phyloP scores from a whole-genome alignment of 2,329 filamentous ascomycete genomes.

The Pseudogymnoascus sp. region DNA sequence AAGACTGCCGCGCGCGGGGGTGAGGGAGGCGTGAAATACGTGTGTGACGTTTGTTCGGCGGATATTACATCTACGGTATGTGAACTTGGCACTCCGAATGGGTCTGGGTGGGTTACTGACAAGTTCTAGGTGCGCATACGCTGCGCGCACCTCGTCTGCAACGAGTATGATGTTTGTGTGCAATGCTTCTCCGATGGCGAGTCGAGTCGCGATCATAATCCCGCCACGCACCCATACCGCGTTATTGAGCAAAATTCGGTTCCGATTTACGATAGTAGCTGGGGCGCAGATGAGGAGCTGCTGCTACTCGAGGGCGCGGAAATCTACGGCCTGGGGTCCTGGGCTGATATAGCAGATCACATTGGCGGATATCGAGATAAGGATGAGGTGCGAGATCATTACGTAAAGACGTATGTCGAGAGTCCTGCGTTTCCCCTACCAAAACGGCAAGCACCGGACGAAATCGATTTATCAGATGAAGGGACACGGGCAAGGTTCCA shows the following conservation, averaged over 20 bases:
- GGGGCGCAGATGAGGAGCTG: constrained; percentile 97
- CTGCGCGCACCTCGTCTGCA: constrained; percentile 75
- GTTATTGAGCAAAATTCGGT: constrained; percentile 99
- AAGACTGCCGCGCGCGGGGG: constrained; percentile 81
- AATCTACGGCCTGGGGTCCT: constrained; percentile 92
- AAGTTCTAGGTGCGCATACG: constrained; percentile 74
- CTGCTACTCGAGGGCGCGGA: constrained; percentile 88
- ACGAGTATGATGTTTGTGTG: constrained; percentile 95
- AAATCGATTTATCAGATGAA: constrained; percentile 69
- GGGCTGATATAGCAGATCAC: constrained; percentile 96
- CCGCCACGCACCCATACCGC: constrained; percentile 76
- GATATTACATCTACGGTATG: constrained; percentile 94
- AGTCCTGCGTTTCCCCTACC: constrained; percentile 81
- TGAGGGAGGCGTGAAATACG: constrained; percentile 87
- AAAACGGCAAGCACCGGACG: constrained; percentile 66
- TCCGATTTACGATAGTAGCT: constrained; percentile 88
- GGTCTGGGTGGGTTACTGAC: not conserved
- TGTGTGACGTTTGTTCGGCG: constrained; percentile 93
- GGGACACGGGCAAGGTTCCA: constrained; percentile 92
- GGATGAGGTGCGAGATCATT: constrained; percentile 93
- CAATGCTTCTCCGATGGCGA: constrained; percentile 84
- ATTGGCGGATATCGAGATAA: constrained; percentile 93
- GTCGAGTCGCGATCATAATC: constrained; percentile 75
- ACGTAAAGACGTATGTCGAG: constrained; percentile 79
- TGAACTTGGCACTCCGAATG: constrained; percentile 19